These are phyloP conservation scores for Erysimum cheiranthoides DNA, from an alignment of 345 rosid species.

Conservation along the genomic window DNA sequence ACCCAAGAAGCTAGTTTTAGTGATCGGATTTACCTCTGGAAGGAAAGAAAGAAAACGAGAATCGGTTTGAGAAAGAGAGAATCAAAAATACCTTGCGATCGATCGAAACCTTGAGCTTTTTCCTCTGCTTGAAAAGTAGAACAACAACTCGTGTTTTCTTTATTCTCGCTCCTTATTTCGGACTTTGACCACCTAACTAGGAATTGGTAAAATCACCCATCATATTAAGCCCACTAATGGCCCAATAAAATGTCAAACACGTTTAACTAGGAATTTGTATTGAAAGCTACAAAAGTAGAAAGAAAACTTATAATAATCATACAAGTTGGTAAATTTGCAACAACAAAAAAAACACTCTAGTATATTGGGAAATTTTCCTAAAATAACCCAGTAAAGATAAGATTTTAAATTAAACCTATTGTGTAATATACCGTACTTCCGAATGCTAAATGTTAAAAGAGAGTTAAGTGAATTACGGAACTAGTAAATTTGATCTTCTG, in stretches of 20 bases:
- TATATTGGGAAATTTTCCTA: no score
- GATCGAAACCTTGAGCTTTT: conserved; percentile 24
- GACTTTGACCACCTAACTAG: conserved; percentile 22
- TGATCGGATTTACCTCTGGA: neutral
- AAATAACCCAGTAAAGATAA: no score
- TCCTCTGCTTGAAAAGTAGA: conserved; percentile 25
- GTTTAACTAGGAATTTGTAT: no score
- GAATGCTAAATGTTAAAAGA: no score
- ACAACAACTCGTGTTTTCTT: neutral
- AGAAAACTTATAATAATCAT: no score
- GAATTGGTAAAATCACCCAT: neutral
- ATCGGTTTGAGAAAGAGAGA: neutral
- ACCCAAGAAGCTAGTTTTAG: neutral
- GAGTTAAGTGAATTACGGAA: no score
- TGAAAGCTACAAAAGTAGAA: no score
- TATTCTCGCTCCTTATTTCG: neutral
- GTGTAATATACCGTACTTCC: no score
- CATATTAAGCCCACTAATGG: conserved; percentile 16
- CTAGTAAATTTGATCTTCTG: no score
- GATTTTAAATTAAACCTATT: no score
- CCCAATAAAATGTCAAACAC: neutral
- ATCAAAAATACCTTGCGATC: conserved; percentile 34
- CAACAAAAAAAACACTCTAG: no score
- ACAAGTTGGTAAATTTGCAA: no score
- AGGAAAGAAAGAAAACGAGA: neutral